Conservation (phyloP, 345 rosid genomes). For the Corchorus olitorius region DNA sequence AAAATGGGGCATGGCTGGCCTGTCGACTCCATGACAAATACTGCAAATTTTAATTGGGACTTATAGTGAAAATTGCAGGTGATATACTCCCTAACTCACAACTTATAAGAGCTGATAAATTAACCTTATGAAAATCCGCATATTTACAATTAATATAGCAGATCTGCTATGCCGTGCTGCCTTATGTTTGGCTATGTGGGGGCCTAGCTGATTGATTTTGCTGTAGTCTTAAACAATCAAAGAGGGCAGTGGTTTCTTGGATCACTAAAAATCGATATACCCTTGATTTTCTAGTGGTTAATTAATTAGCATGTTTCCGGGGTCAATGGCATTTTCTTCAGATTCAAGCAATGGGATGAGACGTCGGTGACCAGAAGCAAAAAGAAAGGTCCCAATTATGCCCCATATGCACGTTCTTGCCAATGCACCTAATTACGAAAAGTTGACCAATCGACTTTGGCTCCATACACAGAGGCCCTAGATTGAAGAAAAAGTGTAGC, state of each 20-base stretch:
- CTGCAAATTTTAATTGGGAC: too few relatives aligned
- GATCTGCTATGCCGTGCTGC: too few relatives aligned
- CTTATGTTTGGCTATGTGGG: too few relatives aligned
- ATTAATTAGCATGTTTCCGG: background rate
- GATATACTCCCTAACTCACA: too few relatives aligned
- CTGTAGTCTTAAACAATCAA: background rate
- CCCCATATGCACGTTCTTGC: background rate
- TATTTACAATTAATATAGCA: too few relatives aligned
- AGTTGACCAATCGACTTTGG: conserved; percentile 8
- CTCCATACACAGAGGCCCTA: background rate
- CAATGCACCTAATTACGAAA: background rate
- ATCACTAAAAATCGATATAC: background rate
- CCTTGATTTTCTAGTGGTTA: background rate
- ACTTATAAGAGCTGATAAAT: too few relatives aligned
- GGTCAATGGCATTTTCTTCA: conserved; percentile 14
- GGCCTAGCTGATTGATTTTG: too few relatives aligned
- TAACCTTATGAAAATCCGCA: too few relatives aligned
- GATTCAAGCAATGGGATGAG: background rate
- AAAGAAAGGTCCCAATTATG: background rate
- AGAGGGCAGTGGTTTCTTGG: background rate
- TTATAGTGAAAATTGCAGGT: too few relatives aligned
- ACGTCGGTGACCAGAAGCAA: background rate
- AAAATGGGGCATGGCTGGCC: too few relatives aligned
- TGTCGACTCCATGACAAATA: too few relatives aligned
- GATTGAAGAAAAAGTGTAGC: background rate